Evolutionary conservation across 352 stramenopile species (phyloP), one percentile per base, ranked within the genome.

Genomic region (Pythium scleroteichum): DNA sequence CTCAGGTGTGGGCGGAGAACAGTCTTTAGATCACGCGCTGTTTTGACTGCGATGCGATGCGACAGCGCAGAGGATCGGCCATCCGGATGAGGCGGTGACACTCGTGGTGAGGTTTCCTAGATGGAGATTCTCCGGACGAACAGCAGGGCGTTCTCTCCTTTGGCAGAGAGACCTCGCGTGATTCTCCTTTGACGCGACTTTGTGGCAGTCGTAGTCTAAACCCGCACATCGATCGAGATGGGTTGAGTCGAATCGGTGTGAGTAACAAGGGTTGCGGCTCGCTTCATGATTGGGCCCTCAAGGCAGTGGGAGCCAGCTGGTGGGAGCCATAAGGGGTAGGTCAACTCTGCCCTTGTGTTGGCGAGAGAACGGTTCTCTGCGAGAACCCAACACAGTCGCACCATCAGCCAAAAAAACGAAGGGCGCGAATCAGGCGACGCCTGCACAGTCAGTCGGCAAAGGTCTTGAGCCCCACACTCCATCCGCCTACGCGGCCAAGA

Each of bases 281-380:
- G 39, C 29, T 3, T 26, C 20, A 1, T 47, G 22, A 62, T 53
- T 53, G 54, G 54, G 29, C 45, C 6, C 29, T 27, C 4, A 26
- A 29, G 1, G 7, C n/a, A 20, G 33, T 51, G 32, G 7, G 14
- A 20, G 17, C 54, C 55, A 55, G 14, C 32, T 62, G 55, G 55
- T 22, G 39, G 33, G 33, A 45, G 44, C 42, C n/a, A 51, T 41
- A 62, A 55, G 55, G 55, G 55, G 32, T 62, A 62, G 55, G 55
- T 49, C 44, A 45, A 52, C 51, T 53, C 29, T 10, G 5, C 5
- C 29, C 29, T 35, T 35, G 5, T 35, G 29, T 5, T 5, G 29
- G 5, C 5, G 29, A 35, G 29, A 35, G n/a, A n/a, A n/a, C 51
- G 52, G 52, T 51, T 39, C 33, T 8, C 39, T 17, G 52, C 14